phyloP scores from a whole-genome alignment of 768 basidiomycete genomes.

The Tricholoma flavovirens region DNA sequence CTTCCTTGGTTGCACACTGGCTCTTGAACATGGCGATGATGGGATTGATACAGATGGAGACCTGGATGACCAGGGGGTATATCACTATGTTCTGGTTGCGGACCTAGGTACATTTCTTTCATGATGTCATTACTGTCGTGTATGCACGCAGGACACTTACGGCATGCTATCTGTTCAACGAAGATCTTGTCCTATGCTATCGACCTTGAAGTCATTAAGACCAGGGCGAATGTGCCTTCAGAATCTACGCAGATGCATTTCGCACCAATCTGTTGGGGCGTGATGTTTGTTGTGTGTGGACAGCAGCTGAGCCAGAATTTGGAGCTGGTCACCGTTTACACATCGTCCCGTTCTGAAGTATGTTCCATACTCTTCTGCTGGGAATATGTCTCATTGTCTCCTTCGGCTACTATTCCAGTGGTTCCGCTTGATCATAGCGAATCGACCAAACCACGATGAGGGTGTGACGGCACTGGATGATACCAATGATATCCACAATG shows the following conservation, averaged over 20 bases:
- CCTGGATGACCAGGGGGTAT: neutral
- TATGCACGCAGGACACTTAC: neutral
- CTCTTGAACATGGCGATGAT: neutral
- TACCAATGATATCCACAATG: neutral
- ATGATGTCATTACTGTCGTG: neutral
- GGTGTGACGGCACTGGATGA: neutral
- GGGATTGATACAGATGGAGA: neutral
- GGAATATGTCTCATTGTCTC: neutral
- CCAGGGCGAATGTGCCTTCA: neutral
- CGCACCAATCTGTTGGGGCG: neutral
- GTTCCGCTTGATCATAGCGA: neutral
- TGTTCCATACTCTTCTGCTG: neutral
- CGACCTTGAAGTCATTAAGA: neutral
- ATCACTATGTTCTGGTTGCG: neutral
- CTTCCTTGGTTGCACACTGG: neutral
- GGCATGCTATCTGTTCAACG: neutral
- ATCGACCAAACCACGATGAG: neutral
- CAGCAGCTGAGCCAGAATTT: neutral
- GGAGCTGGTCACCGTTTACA: neutral
- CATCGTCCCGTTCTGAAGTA: neutral
- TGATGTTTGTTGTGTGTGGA: neutral
- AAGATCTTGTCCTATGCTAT: neutral
- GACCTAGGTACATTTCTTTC: neutral
- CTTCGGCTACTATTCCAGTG: neutral
- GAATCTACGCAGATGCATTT: neutral